Base-by-base conservation (phyloP, 495 filamentous ascomycete species). In the Penicillium herquei region DNA sequence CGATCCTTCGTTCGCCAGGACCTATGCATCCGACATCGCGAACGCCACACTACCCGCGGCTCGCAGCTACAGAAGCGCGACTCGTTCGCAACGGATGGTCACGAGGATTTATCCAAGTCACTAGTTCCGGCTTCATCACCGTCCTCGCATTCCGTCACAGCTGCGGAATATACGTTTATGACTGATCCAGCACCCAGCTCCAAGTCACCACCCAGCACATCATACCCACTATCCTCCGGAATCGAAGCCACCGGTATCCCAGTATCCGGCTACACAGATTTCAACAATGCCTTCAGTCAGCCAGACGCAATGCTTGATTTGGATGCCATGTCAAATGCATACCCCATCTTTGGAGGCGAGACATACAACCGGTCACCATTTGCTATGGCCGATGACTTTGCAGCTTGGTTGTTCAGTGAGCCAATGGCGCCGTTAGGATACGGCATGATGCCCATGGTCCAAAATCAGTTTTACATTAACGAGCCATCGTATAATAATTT, bases 61-160 rank as follows among this genome's bases (percentile, higher is more conserved):
- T 98, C 93, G 12, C 92, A 96, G 70, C 76, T 98, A 48, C 92
- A 92, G 73, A 87, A 92, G 57, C 96, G 94, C 68, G 94, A 98
- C 66, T 63, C 67, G 17, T 77, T 77, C 51, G 64, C 73, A 7
- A 69, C 69, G 21, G 63, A 68, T 21, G 49, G 57, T 9, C 55
- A 64, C 18, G 59, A 63, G 56, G 69, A 58, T 6, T 17, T 49
- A 2, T 33, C 51, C 13, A 66, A 68, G 39, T 51, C 55, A 5
- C 55, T 60, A 31, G 54, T 65, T 2, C 42, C 60, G 7, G 44
- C 53, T 12, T 63, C 59, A 8, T 61, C 66, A 7, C 50, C 57
- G 12, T 61, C 64, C 0, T 63, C 67, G 9, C 61, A 62, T 0
- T 59, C 61, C 26, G 61, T 65, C 40, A 67, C 59, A 4, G 40